Base-by-base conservation (phyloP, 371 early-diverging fungal species). In the Batkoa obscura region DNA sequence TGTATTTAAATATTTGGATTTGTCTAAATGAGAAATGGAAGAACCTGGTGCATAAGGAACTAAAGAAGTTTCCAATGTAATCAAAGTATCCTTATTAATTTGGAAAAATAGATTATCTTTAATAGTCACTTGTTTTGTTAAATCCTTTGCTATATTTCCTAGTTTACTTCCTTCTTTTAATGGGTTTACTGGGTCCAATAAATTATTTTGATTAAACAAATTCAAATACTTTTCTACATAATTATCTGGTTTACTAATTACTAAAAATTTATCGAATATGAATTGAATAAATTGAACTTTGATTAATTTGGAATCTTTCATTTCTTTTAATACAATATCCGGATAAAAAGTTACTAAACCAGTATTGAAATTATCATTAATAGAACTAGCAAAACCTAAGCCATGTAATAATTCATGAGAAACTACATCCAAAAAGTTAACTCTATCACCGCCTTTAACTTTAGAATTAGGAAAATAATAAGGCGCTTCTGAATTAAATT, bases 361-460 rank as follows among this genome's bases (percentile, higher is more conserved):
- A 5, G 5, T 5, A 13, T 45, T 45, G 45, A 15, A 45, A 15
- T 45, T 15, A 15, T 45, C 62, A 13, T 64, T 63, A 69, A 74
- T 72, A 23, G 60, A 62, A 3, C 75, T 68, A 30, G 73, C 68
- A 55, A 79, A 75, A 1, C 79, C 81, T 13, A 80, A 58, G 0
- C 81, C 81, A 63, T 80, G 81, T 34, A 79, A 66, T 6, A 80
- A 63, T 57, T 80, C 81, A 51, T 80, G 81, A 12, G 71, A 49
- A 6, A 74, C 61, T 2, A 80, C 79, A 59, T 67, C 76, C 9
- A 34, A 31, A 37, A 38, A 60, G 61, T 56, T 55, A 66, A 10
- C 10, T 31, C 12, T 2, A 6, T 39, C 5, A 46, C 8, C 8
- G 0, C 43, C 36, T 15, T 3, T 4, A 12, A 13, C 36, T 15